Conservation (phyloP, 768 basidiomycete species). For the Tulasnella calospora region DNA sequence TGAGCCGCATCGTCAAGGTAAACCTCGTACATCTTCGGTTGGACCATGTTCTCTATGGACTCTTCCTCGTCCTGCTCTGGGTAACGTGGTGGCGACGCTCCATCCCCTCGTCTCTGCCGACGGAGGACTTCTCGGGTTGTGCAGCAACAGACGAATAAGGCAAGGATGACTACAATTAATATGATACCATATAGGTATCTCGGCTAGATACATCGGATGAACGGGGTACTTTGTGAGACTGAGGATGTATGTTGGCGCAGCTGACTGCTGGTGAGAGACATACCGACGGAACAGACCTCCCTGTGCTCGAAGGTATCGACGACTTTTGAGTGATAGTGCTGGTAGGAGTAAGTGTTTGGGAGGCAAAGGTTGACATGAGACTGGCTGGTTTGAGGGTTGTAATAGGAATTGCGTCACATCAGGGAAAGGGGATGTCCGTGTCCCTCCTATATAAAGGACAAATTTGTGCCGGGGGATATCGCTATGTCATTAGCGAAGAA, state of each 20-base stretch:
- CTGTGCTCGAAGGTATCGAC: not conserved
- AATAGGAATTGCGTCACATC: not conserved
- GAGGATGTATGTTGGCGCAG: not conserved
- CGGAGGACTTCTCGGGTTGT: not conserved
- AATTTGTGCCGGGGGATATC: not conserved
- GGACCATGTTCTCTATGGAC: not conserved
- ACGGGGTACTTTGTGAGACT: not conserved
- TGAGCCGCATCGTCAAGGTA: not conserved
- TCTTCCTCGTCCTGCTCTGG: not conserved
- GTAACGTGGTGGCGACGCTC: not conserved
- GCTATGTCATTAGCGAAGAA: not conserved
- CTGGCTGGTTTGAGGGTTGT: not conserved
- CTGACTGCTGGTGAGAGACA: not conserved
- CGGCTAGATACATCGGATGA: not conserved
- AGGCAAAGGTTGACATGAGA: not conserved
- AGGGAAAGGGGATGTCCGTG: not conserved
- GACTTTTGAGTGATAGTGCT: not conserved
- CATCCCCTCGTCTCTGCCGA: not conserved
- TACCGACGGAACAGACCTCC: not conserved
- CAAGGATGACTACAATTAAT: not conserved
- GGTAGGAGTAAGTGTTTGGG: not conserved
- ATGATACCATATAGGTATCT: not conserved
- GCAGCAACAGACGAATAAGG: not conserved
- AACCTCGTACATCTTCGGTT: not conserved
- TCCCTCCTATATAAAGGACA: not conserved